Evolutionary conservation across 148 eudicot genomes (phyloP), one percentile per base, ranked within the genome.

Genomic region (Nepenthes gracilis): DNA sequence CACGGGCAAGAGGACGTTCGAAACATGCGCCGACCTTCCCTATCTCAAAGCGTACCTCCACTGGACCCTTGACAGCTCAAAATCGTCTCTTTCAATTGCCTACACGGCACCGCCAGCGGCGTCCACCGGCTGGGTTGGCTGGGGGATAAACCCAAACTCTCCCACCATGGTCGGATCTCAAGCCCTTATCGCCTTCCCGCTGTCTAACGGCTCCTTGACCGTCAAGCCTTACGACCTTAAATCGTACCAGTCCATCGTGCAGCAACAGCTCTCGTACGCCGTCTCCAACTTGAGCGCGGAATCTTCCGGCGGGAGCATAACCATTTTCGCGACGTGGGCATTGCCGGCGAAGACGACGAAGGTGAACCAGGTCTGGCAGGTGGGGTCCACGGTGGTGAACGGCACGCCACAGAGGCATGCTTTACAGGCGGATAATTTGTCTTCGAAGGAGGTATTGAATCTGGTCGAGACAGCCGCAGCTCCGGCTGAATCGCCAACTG

Each of bases 111-210:
- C 71, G 1, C 77, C 75, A 2, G 43, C 80, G 12, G 11, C 34
- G 12, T 45, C 77, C 35, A 38, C 43, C 47, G 80, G 85, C 2
- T 81, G 85, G 81, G 47, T 77, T 5, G 70, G 79, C 1, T 81
- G 81, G 81, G 85, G 74, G 55, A 58, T 75, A 34, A 81, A 81
- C 65, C 82, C 81, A 0, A 59, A 55, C 2, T 36, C 6, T n/a
- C 43, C 63, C 13, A 74, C 75, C 55, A 81, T 81, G 85, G 52
- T 35, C 12, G 85, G 85, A n/a, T 50, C 81, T 9, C 85, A 81
- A 57, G 56, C 85, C 32, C 69, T 80, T 9, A 34, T 80, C 53
- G 85, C 85, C 1, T 70, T 69, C 57, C 71, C 63, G 38, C 63
- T 63, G 13, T 4, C 65, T 23, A 53, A 62, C 32, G 80, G 77